Evolutionary conservation across 441 rosid genomes (phyloP).

Genomic region (Geranium incanum): DNA sequence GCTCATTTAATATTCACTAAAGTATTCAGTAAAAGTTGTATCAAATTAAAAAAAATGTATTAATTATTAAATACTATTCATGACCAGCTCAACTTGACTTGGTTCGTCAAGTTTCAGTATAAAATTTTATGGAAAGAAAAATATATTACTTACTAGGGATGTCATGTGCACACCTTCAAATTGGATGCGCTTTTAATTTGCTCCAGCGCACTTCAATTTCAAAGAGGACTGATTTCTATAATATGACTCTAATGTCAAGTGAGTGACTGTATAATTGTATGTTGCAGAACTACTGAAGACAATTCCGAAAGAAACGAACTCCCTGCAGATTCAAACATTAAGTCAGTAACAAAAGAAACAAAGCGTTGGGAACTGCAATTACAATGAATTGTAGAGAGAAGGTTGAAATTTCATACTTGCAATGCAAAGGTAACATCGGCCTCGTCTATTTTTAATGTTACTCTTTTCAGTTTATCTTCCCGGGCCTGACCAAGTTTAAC

Average conservation of each 20-base stretch:
- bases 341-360: neutral
- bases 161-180: neutral
- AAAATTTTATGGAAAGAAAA: too few species aligned
- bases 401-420: conserved; percentile 39
- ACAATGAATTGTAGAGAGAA: neutral
- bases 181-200: neutral
- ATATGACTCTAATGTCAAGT: neutral
- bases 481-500: conserved; percentile 64
- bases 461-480: conserved; percentile 54
- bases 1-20: too few species aligned
- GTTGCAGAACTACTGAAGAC: conserved; percentile 41
- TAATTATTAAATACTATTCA: too few species aligned
- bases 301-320: conserved; percentile 72
- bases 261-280: neutral
- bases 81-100: too few species aligned
- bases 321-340: conserved; percentile 39
- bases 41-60: too few species aligned
- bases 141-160: too few species aligned
- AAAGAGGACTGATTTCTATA: neutral
- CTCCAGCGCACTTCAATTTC: neutral
- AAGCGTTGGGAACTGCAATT: neutral
- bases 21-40: too few species aligned
- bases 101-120: too few species aligned
- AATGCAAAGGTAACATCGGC: conserved; percentile 74
- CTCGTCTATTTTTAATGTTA: conserved; percentile 63